These are phyloP conservation scores for Chenopodium suecicum DNA, from an alignment of 148 eudicot genomes.

Conservation along the genomic window DNA sequence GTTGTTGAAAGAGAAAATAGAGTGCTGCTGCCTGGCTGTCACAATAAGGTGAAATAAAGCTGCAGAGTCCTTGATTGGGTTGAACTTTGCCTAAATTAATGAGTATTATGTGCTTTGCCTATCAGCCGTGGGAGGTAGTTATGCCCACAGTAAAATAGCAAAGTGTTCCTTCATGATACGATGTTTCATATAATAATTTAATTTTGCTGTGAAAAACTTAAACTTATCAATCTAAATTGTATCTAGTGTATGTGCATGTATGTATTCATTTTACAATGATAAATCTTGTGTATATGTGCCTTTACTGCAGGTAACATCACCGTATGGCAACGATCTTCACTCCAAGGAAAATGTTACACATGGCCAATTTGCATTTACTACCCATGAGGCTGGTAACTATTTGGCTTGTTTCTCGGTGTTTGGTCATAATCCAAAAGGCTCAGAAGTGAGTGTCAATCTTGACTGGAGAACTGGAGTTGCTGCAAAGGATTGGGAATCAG, in stretches of 20 bases:
- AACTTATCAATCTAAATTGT: neutral
- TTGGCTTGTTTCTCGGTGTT: conserved; percentile 79
- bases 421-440: conserved; percentile 35
- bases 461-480: conserved; percentile 93
- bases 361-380: conserved; percentile 92
- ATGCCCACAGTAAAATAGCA: neutral
- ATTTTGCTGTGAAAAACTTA: neutral
- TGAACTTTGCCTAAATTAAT: neutral
- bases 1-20: too few relatives aligned
- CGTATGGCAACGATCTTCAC: conserved; percentile 68
- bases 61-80: neutral
- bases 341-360: conserved; percentile 59
- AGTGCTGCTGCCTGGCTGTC: too few relatives aligned
- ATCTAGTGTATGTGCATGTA: neutral
- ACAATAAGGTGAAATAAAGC: neutral
- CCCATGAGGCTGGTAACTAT: conserved; percentile 72
- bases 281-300: neutral
- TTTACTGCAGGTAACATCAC: conserved; percentile 66
- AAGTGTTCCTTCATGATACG: neutral
- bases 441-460: conserved; percentile 60
- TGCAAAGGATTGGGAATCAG: conserved; percentile 92
- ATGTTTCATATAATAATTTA: neutral
- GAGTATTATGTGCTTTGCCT: neutral
- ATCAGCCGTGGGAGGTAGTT: neutral
- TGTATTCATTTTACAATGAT: neutral